These are phyloP conservation scores for Spathaspora boniae DNA, from an alignment of 805 yeast genomes.

Conservation along the genomic window DNA sequence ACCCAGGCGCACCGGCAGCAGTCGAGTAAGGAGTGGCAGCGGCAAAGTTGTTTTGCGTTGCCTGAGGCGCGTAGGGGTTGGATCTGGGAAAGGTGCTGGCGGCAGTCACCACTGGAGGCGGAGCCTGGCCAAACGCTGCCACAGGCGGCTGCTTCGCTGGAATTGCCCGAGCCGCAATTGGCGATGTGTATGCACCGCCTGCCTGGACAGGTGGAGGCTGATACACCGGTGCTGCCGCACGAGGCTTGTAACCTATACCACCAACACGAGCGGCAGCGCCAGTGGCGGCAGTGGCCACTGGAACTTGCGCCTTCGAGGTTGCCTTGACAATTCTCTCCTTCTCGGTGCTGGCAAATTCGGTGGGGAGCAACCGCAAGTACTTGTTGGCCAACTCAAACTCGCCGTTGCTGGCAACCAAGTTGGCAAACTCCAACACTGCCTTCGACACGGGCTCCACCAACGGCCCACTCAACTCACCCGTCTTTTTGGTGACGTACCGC, in stretches of 20 bases:
- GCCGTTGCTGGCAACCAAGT: constrained; percentile 75
- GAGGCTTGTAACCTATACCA: constrained; percentile 12
- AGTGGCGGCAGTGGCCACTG: constrained; percentile 2
- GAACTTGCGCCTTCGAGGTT: constrained; percentile 25
- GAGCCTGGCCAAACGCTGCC: constrained; percentile 5
- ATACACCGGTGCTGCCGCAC: too few relatives aligned
- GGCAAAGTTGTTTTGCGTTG: constrained; percentile 19
- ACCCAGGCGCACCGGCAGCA: too few relatives aligned
- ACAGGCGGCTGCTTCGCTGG: constrained; percentile 7
- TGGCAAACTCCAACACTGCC: constrained; percentile 78
- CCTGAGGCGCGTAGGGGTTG: constrained; percentile 22
- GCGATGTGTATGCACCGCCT: neutral
- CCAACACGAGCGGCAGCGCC: constrained; percentile 17
- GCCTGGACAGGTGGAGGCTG: too few relatives aligned
- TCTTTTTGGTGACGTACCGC: constrained; percentile 45
- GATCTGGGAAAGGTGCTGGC: constrained; percentile 34
- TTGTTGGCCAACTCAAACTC: constrained; percentile 76
- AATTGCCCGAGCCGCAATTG: neutral
- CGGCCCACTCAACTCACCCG: constrained; percentile 36
- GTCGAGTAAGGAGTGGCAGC: constrained; percentile 19
- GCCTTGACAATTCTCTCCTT: constrained; percentile 79
- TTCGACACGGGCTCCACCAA: constrained; percentile 49
- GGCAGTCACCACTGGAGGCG: constrained; percentile 19
- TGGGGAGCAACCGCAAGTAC: constrained; percentile 69
- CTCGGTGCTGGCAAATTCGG: constrained; percentile 66